A percentile compares a stretch with the other conserved stretches of the same genome.
These are phyloP conservation scores for Tulasnella sp. DNA, from an alignment of 768 basidiomycete species.

Conservation along the genomic window DNA sequence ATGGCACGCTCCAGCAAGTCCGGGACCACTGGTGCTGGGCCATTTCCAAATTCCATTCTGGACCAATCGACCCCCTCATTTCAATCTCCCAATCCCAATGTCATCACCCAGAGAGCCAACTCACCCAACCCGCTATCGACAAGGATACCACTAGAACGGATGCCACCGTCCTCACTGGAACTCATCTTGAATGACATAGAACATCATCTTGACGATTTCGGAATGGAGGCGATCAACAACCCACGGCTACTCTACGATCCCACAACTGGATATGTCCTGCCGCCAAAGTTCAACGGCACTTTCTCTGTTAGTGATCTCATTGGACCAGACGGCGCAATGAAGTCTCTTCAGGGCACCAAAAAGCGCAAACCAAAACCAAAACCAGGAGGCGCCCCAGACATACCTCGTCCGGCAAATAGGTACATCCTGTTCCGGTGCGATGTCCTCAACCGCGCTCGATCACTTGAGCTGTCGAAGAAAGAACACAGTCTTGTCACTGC, in stretches of 20 bases:
- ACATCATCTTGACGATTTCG: not conserved
- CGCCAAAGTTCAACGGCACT: not conserved
- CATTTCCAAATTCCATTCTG: not conserved
- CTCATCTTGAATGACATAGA: not conserved
- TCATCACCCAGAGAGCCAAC: not conserved
- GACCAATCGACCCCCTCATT: not conserved
- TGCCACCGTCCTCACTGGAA: not conserved
- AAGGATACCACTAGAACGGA: not conserved
- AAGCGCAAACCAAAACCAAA: not conserved
- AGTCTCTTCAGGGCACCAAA: not conserved
- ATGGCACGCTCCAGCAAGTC: not conserved
- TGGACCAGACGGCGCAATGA: not conserved
- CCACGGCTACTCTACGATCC: not conserved
- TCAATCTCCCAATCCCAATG: not conserved
- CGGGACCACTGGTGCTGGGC: not conserved
- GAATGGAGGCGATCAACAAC: not conserved
- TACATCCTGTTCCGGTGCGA: constrained; percentile 1
- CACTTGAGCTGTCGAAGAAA: not conserved
- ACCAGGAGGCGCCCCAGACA: not conserved
- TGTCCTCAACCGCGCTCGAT: not conserved
- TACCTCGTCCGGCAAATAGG: not conserved
- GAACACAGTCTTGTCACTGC: not conserved
- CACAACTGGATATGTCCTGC: not conserved
- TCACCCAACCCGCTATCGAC: not conserved
- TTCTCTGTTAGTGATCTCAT: not conserved